Evolutionary conservation across 352 stramenopile genomes (phyloP).

Genomic region (Peronospora destructor): DNA sequence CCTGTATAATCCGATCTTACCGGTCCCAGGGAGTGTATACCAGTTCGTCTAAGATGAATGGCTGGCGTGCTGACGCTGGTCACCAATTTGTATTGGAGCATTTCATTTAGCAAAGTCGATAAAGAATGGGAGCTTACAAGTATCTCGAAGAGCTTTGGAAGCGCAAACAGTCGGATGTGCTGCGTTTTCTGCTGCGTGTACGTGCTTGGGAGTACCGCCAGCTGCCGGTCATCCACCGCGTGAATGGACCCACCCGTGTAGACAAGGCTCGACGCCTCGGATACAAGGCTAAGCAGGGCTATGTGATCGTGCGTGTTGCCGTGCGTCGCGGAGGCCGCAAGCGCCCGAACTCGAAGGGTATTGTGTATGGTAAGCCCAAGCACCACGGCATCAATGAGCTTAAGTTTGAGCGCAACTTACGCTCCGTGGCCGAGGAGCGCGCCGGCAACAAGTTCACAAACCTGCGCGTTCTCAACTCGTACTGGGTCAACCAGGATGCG

Average conservation of each 20-base stretch:
- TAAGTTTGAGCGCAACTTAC: constrained; percentile 98
- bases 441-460: constrained; percentile 96
- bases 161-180: constrained; percentile 99
- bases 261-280: constrained; percentile 99
- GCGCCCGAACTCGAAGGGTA: constrained; percentile 98
- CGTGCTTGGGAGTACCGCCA: constrained; percentile 98
- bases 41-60: constrained; percentile 9
- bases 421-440: constrained; percentile 97
- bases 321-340: constrained; percentile 98
- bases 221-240: constrained; percentile 93
- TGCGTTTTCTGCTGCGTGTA: constrained; percentile 99
- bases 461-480: constrained; percentile 99
- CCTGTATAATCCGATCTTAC: background rate
- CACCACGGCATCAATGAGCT: constrained; percentile 99
- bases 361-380: constrained; percentile 99
- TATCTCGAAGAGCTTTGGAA: constrained; percentile 99
- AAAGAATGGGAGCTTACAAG: constrained; percentile 99
- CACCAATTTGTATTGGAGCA: background rate
- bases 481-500: constrained; percentile 99
- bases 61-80: background rate
- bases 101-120: constrained; percentile 42
- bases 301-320: constrained; percentile 94
- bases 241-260: constrained; percentile 92
- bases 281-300: constrained; percentile 99
- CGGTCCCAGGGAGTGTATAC: background rate